Evolutionary conservation across 345 rosid genomes (phyloP), one percentile per base, ranked within the genome.

Genomic region (Eucalyptus grandis): DNA sequence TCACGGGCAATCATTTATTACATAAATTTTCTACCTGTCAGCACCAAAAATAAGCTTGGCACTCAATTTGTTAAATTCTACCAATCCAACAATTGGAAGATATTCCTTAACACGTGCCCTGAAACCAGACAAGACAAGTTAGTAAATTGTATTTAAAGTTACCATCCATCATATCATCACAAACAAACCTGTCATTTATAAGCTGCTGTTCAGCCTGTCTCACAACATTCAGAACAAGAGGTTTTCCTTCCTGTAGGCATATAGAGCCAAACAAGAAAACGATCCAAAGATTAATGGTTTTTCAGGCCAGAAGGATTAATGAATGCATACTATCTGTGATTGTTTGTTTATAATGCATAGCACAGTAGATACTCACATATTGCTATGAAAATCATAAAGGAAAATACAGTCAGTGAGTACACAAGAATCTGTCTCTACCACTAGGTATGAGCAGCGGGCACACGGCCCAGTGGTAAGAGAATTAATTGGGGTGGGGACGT

Each of bases 61-160:
- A 90, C 99, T 97, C 93, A 96, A 86, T 94, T 95, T 95, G 91
- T 97, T 97, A 92, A 96, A 97, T 67, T 95, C 97, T 88, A 92
- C 95, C 94, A 97, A 92, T 90, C 99, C 99, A 90, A 93, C 93
- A 91, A 97, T 97, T 19, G 98, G 98, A 91, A 96, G 97, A 92
- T 97, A 96, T 91, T 97, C 99, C 93, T 97, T 97, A 37, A 94
- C 91, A 24, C 97, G 92, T 5, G 96, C 91, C 92, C 99, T 96
- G 89, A 86, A 24, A 89, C n/a, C 26, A 44, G 49, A 87, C 80
- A 49, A 86, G 86, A 90, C n/a, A 4, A 88, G 50, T 65, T 17
- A 49, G 17, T 40, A 34, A 72, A 49, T 47, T 4, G 49, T 26
- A 88, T 49, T 27, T 60, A 17, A 31, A 47, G 54, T 50, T n/a